A percentile compares a stretch with the other conserved stretches of the same genome.
These are phyloP conservation scores for Grosmannia penicillata DNA, from an alignment of 2,329 filamentous ascomycete species.

Conservation along the genomic window DNA sequence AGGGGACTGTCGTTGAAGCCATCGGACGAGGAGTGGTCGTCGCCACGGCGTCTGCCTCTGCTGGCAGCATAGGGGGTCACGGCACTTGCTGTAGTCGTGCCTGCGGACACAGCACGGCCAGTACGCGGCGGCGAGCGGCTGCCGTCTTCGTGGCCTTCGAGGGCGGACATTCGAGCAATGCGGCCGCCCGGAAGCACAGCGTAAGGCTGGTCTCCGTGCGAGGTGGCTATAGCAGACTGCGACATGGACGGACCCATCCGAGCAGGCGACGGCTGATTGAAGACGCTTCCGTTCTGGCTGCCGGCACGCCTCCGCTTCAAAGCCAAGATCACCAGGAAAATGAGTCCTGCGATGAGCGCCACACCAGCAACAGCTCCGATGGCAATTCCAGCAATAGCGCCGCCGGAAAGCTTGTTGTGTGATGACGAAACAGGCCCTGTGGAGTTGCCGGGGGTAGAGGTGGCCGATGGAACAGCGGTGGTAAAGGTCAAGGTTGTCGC, in stretches of 20 bases:
- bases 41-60: slow-evolving; percentile 26
- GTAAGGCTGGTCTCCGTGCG: slow-evolving; percentile 22
- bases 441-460: slow-evolving; percentile 28
- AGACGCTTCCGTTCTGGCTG: slow-evolving; percentile 56
- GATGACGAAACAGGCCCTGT: slow-evolving; percentile 14
- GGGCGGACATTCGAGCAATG: slow-evolving; percentile 87
- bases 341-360: slow-evolving; percentile 50
- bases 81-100: slow-evolving; percentile 25
- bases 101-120: slow-evolving; percentile 21
- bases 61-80: slow-evolving; percentile 31
- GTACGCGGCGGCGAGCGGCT: slow-evolving; percentile 43
- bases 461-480: slow-evolving; percentile 29
- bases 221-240: slow-evolving; percentile 15
- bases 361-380: slow-evolving; percentile 63
- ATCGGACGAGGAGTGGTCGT: slow-evolving; percentile 55
- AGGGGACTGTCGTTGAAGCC: slow-evolving; percentile 57
- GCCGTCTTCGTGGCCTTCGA: slow-evolving; percentile 51
- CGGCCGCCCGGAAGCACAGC: slow-evolving; percentile 73
- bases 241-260: slow-evolving; percentile 30
- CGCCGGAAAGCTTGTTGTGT: slow-evolving; percentile 50
- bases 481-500: slow-evolving; percentile 51
- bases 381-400: slow-evolving; percentile 80
- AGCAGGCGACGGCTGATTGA: slow-evolving; percentile 81
- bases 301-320: slow-evolving; percentile 33
- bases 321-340: slow-evolving; percentile 51